These are phyloP conservation scores for Triticum aestivum DNA, from an alignment of 176 grass and related monocot genomes.

Conservation along the genomic window IWGSC_CS_RefSeq_v2.1 NC_057796.1:96295561-96296060, in stretches of 20 bases:
- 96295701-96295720: background rate
- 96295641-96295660: background rate
- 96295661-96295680: background rate
- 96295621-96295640: slow-evolving; percentile 3
- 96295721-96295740: background rate
- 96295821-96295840: background rate
- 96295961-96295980: background rate
- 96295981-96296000: slow-evolving; percentile 44
- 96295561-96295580: background rate
- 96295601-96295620: background rate
- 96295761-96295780: background rate
- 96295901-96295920: background rate
- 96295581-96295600: background rate
- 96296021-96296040: slow-evolving; percentile 99
- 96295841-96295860: background rate
- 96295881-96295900: background rate
- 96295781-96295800: background rate
- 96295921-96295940: background rate
- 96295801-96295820: background rate
- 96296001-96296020: slow-evolving; percentile 97
- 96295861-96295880: background rate
- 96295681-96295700: background rate
- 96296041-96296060: slow-evolving; percentile 89
- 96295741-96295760: slow-evolving; percentile 4
- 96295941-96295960: background rate